Percentiles rank a stretch among this genome's conserved stretches.
These are phyloP conservation scores for Flaveria robusta DNA, from an alignment of 129 eudicot species.

Conservation along the genomic window DNA sequence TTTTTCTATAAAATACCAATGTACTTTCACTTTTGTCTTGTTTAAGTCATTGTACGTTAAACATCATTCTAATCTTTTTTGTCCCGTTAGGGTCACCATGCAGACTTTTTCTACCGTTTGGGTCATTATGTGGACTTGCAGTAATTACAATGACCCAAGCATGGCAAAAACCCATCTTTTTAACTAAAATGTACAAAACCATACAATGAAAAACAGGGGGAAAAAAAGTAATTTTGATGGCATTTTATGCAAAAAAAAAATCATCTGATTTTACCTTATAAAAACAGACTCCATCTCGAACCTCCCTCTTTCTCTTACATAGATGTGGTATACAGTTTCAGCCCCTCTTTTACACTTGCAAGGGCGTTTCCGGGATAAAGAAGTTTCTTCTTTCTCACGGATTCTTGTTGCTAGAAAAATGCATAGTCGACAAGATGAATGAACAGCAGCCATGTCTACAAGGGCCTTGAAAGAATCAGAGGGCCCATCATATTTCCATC, in stretches of 20 bases:
- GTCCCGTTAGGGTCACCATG: background rate
- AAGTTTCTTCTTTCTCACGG: slow-evolving; percentile 68
- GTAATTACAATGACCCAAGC: background rate
- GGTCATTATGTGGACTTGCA: background rate
- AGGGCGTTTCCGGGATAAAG: slow-evolving; percentile 61
- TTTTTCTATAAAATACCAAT: background rate
- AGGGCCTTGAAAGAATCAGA: slow-evolving; percentile 96
- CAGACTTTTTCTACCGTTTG: background rate
- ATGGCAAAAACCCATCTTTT: background rate
- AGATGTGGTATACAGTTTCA: slow-evolving; percentile 74
- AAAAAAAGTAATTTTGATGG: background rate
- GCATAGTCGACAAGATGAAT: slow-evolving; percentile 94
- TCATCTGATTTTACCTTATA: slow-evolving; percentile 53
- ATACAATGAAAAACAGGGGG: background rate
- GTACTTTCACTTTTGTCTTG: background rate
- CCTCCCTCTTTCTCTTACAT: slow-evolving; percentile 92
- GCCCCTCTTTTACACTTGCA: slow-evolving; percentile 78
- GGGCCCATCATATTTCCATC: slow-evolving; percentile 98
- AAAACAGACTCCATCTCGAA: slow-evolving; percentile 77
- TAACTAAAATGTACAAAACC: background rate
- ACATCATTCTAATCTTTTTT: background rate
- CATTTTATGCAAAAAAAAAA: background rate
- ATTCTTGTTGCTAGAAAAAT: slow-evolving; percentile 78
- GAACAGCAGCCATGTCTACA: slow-evolving; percentile 98
- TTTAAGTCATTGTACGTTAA: background rate